Conservation (phyloP, 768 basidiomycete species). For the Tylopilus sp. region DNA sequence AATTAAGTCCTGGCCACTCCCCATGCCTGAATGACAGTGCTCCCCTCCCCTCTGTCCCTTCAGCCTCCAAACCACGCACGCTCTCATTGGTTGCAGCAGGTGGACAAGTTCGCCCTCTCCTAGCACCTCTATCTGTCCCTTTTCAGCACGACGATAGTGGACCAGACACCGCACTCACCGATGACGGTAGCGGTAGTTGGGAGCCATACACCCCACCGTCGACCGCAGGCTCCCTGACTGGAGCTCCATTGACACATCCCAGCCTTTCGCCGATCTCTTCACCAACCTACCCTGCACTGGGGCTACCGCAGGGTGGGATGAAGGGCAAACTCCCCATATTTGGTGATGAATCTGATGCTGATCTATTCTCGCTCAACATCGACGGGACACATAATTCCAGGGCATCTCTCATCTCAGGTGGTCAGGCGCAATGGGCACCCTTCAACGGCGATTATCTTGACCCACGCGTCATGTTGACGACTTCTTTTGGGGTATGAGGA, state of each 20-base stretch:
- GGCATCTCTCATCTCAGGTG: slow-evolving; percentile 12
- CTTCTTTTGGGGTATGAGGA: slow-evolving; percentile 34
- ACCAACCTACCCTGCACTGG: slow-evolving; percentile 13
- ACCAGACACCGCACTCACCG: slow-evolving; percentile 49
- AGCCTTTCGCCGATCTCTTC: slow-evolving; percentile 31
- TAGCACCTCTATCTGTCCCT: slow-evolving; percentile 43
- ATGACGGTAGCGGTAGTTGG: slow-evolving; percentile 53
- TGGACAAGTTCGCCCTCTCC: slow-evolving; percentile 42
- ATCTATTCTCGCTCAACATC: slow-evolving; percentile 49
- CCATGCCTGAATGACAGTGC: slow-evolving; percentile 22
- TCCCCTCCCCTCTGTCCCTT: slow-evolving; percentile 12
- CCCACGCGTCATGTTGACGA: slow-evolving; percentile 30
- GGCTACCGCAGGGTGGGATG: slow-evolving; percentile 40
- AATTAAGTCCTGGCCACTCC: slow-evolving; percentile 28
- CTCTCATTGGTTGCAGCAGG: slow-evolving; percentile 33
- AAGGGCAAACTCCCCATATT: slow-evolving; percentile 39
- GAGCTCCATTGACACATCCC: slow-evolving; percentile 42
- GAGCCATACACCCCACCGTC: slow-evolving; percentile 61
- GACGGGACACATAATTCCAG: slow-evolving; percentile 14
- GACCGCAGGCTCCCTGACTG: slow-evolving; percentile 48
- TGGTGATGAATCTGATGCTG: slow-evolving; percentile 43
- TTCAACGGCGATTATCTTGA: slow-evolving; percentile 31
- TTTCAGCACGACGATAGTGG: slow-evolving; percentile 47
- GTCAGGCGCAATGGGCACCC: slow-evolving; percentile 24
- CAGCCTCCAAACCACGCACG: slow-evolving; percentile 13